A percentile compares a stretch with the other conserved stretches of the same genome.
Evolutionary conservation across 2,329 filamentous ascomycete species (phyloP).

Genomic region (Paraconiothyrium brasiliense): DNA sequence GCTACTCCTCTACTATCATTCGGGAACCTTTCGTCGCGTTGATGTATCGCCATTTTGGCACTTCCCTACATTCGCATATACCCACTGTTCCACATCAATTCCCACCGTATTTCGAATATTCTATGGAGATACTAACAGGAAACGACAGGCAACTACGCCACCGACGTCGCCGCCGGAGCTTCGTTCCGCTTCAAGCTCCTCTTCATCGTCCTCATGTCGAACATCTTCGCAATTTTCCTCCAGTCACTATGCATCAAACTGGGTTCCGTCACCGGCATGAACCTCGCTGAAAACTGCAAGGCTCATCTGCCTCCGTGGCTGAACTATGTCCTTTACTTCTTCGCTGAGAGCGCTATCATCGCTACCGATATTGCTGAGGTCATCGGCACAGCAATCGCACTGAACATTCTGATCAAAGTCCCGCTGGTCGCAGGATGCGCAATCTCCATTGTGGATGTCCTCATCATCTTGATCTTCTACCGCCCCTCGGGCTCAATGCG

Average conservation of each 20-base stretch:
- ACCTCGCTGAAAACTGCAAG: slow-evolving; percentile 60
- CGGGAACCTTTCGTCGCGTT: background rate
- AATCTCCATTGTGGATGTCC: slow-evolving; percentile 65
- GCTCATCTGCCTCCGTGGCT: slow-evolving; percentile 63
- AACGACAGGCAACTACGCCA: slow-evolving; percentile 71
- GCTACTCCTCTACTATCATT: slow-evolving; percentile 20
- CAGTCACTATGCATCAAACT: slow-evolving; percentile 72
- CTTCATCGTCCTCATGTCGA: slow-evolving; percentile 74
- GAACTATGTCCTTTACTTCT: slow-evolving; percentile 63
- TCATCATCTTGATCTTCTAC: slow-evolving; percentile 66
- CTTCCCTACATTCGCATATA: background rate
- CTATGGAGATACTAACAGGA: background rate
- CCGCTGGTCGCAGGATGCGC: slow-evolving; percentile 65
- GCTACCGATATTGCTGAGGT: slow-evolving; percentile 69
- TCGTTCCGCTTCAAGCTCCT: slow-evolving; percentile 71
- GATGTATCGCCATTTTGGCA: background rate
- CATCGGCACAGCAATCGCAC: slow-evolving; percentile 65
- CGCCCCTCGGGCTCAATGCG: slow-evolving; percentile 62
- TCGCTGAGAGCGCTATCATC: slow-evolving; percentile 66
- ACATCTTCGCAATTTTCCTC: slow-evolving; percentile 75
- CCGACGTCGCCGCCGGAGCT: slow-evolving; percentile 74
- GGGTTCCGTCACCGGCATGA: slow-evolving; percentile 60
- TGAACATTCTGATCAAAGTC: slow-evolving; percentile 64
- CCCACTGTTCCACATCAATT: background rate
- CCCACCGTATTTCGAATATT: background rate